Conservation (phyloP, 345 rosid genomes). For the Melaleuca alternifolia region DNA sequence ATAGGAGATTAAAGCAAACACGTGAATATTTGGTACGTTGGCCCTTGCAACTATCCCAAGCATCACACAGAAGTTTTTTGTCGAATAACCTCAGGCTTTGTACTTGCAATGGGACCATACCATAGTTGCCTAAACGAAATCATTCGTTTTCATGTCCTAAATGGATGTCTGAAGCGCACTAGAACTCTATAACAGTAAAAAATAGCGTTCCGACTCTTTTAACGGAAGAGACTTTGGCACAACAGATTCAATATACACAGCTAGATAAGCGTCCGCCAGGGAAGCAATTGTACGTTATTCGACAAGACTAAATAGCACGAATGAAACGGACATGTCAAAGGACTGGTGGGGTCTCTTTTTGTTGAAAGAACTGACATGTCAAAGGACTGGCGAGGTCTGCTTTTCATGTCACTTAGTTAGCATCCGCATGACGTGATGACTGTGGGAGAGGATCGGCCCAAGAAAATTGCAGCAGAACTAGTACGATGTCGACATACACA, state of each 20-base stretch:
- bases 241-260: background rate
- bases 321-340: background rate
- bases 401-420: background rate
- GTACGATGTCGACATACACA: slow-evolving; percentile 91
- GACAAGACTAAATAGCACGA: background rate
- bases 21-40: background rate
- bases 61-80: background rate
- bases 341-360: background rate
- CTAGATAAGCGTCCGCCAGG: background rate
- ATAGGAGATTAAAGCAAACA: too few species aligned
- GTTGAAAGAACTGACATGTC: background rate
- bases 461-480: slow-evolving; percentile 81
- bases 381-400: background rate
- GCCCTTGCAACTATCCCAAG: background rate
- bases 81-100: background rate
- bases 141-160: background rate
- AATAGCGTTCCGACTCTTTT: background rate
- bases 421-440: slow-evolving; percentile 53
- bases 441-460: slow-evolving; percentile 69
- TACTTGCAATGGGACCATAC: background rate
- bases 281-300: background rate
- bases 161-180: background rate
- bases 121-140: background rate
- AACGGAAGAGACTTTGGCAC: background rate
- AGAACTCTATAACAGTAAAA: background rate